phyloP scores from a whole-genome alignment of 2,329 filamentous ascomycete genomes.

The Myriosclerotinia duriaeana region DNA sequence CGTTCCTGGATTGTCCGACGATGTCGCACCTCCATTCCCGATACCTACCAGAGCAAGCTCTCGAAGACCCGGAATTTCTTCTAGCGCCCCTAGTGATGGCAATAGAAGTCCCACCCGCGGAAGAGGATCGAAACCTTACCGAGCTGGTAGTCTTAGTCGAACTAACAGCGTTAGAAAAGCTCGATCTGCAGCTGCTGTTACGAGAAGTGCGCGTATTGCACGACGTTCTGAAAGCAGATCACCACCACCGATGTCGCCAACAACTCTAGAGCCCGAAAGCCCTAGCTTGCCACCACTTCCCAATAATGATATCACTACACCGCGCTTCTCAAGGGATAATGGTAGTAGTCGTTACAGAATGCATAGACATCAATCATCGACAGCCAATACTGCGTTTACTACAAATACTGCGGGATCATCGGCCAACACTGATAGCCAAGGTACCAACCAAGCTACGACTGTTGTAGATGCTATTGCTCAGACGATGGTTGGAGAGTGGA shows the following conservation, averaged over 20 bases:
- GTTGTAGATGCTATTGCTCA: constrained; percentile 97
- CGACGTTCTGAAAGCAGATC: constrained; percentile 58
- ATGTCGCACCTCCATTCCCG: constrained; percentile 75
- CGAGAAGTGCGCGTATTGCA: constrained; percentile 50
- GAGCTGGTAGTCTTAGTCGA: constrained; percentile 61
- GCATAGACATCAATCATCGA: constrained; percentile 60
- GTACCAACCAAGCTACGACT: constrained; percentile 63
- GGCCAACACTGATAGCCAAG: not conserved
- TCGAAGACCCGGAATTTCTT: constrained; percentile 64
- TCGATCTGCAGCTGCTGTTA: constrained; percentile 75
- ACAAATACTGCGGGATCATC: constrained; percentile 32
- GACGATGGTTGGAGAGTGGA: constrained; percentile 98
- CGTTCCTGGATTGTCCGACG: constrained; percentile 61
- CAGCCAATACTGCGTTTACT: constrained; percentile 49
- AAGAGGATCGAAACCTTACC: constrained; percentile 54
- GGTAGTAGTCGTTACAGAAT: constrained; percentile 46
- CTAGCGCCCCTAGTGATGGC: constrained; percentile 67
- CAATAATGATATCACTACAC: constrained; percentile 67
- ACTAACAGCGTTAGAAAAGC: constrained; percentile 72
- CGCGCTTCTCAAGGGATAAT: constrained; percentile 46
- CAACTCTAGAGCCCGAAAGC: constrained; percentile 67
- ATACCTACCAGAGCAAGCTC: constrained; percentile 90
- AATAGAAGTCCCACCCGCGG: constrained; percentile 73
- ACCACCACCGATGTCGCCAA: constrained; percentile 65
- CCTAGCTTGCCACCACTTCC: constrained; percentile 72